phyloP scores from a whole-genome alignment of 768 basidiomycete species.

The Dictyophora rubrovolvata region DNA sequence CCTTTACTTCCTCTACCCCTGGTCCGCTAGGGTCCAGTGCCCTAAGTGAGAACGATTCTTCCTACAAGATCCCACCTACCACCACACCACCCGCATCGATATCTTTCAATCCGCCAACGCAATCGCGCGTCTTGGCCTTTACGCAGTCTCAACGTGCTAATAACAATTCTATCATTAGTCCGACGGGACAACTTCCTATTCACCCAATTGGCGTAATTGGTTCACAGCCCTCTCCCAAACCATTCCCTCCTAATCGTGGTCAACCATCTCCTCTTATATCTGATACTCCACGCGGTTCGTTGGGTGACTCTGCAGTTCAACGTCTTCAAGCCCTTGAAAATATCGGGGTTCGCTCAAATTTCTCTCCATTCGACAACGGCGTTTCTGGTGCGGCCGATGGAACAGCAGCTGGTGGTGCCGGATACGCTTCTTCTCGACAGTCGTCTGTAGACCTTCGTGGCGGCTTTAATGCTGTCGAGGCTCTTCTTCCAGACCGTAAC shows the following conservation, averaged over 20 bases:
- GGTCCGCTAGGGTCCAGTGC: not conserved
- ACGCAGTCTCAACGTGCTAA: constrained; percentile 1
- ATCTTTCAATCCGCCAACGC: constrained; percentile 30
- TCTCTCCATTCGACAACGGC: constrained; percentile 5
- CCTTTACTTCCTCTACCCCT: not conserved
- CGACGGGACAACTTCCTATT: not conserved
- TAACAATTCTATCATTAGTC: not conserved
- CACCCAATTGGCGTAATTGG: not conserved
- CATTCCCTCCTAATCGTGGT: not conserved
- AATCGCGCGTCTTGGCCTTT: constrained; percentile 20
- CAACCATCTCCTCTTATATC: not conserved
- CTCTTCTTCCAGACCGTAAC: constrained; percentile 9
- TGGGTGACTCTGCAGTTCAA: not conserved
- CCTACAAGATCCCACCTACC: not conserved
- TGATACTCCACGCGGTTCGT: not conserved
- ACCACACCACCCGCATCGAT: constrained; percentile 11
- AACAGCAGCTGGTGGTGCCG: constrained; percentile 15
- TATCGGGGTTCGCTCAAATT: not conserved
- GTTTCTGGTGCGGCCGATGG: constrained; percentile 26
- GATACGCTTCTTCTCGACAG: not conserved
- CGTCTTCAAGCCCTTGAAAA: constrained; percentile 7
- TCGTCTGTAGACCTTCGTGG: constrained; percentile 4
- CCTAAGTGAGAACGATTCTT: not conserved
- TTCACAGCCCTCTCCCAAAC: not conserved
- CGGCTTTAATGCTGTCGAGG: constrained; percentile 18